Base-by-base conservation (phyloP, 768 basidiomycete species). In the Myochromella boudieri region DNA sequence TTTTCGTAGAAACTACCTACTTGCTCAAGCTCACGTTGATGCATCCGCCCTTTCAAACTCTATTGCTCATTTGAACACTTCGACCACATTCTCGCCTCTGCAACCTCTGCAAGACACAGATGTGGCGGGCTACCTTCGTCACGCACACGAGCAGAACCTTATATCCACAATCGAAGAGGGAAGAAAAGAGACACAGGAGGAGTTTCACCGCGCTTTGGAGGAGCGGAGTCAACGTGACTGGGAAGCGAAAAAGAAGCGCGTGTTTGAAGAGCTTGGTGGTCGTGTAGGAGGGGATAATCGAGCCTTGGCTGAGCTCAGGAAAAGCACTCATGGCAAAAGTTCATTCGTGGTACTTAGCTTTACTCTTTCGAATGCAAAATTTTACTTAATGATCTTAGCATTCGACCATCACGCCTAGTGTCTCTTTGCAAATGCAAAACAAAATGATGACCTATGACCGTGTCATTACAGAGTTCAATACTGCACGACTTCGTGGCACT, bases 391-490 rank as follows among this genome's bases (percentile, higher is more conserved):
- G n/a, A n/a, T n/a, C n/a, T n/a, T n/a, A n/a, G 37, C 49, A 71
- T 68, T 58, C 67, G 6, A 68, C 64, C 51, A 56, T 60, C 32
- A 69, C 75, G 1, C 82, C 85, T 1, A 81, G 75, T 49, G 67
- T 85, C 17, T 81, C 76, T 11, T 64, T 89, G 31, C 87, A 91
- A 60, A 88, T 88, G 85, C 93, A 95, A 65, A 83, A 78, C 66
- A 91, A 90, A 68, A 94, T 97, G 94, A 91, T 97, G 87, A 85
- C 83, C 10, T 99, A 97, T 63, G 90, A 95, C 70, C 81, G 82
- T 38, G 84, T 89, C 25, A 72, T 97, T 33, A 72, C 78, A 6
- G 82, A 90, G 18, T 70, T 97, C 41, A 94, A 97, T 68, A 66
- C 74, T 29, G 80, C 88, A 1, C 74, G 93, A 33, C 68, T 85